Base-by-base conservation (phyloP, 805 yeast genomes). In the Teunomyces gatunensis region DNA sequence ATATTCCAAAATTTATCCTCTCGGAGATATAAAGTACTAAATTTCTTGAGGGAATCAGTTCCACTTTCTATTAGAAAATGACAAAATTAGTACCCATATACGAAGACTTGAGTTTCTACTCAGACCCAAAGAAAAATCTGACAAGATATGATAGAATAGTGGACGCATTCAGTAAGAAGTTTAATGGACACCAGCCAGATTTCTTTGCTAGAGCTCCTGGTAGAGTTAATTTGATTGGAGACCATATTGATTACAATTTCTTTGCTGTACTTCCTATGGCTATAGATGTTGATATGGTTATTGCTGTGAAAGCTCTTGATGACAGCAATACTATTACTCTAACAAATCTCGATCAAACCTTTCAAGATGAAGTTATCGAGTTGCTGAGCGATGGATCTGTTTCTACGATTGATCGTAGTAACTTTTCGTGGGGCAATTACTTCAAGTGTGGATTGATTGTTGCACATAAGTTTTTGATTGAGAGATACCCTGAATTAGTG, bases 191-290 rank as follows among this genome's bases (percentile, higher is more conserved):
- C 21, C 56, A 60, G 5, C 77, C 79, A 3, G 75, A 72, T 29
- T 76, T 82, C 57, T 63, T 80, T 33, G 68, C 83, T 18, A 71
- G 89, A 44, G 79, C 87, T 12, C 90, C 91, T n/a, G 90, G 90
- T 28, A 69, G 91, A 55, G 90, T 85, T 45, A 85, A 84, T 60
- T 67, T 85, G 49, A 82, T 85, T 47, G 90, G 91, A 32, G 90
- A 85, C 54, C 91, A 85, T 59, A 80, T 85, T 47, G 90, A 85
- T 65, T 85, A 84, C 60, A 78, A 80, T 53, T 75, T 78, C 56
- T 85, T 81, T 60, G 75, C 87, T 5, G 86, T 82, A 9, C 71
- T 85, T 54, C 90, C 90, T 13, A 80, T 85, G 84, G 89, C 91
- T 3, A 79, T 85, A 32, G 85, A 81, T 39, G 74, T 68, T 17